Evolutionary conservation across 2,329 filamentous ascomycete species (phyloP), one percentile per base, ranked within the genome.

Genomic region (Byssochlamys sp.): DNA sequence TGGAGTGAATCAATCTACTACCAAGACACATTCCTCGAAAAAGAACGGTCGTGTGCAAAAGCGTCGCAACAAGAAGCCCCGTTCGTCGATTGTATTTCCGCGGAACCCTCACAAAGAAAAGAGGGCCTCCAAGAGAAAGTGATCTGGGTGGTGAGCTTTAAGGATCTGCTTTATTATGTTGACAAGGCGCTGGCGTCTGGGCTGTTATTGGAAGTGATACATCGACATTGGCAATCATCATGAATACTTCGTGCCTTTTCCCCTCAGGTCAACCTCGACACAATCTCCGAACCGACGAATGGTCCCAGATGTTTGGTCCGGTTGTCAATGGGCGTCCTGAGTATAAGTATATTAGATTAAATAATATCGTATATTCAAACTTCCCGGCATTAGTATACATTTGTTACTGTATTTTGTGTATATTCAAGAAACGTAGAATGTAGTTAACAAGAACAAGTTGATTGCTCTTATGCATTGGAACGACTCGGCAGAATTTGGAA

Each of bases 61-160:
- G 60, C 68, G 66, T 59, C 66, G 69, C 56, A 70, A 69, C 51
- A 69, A 69, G 58, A 71, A 69, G 61, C 66, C 67, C 33, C 70
- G 70, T 54, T 67, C 69, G 54, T 71, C 71, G 9, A 76, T 77
- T 57, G 70, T 74, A 10, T 77, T 77, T 58, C 63, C 67, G 49
- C 57, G 67, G 51, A 68, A 66, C 53, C 63, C 66, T 53, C 66
- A 66, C 27, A 69, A 75, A 60, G 56, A 57, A 28, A 68, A 70
- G 62, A 70, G 66, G 60, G 56, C 60, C 12, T 58, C 67, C 4
- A 71, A 69, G 62, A 72, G 65, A 57, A 73, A 71, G 58, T 74
- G 62, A 65, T 5, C 26, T 9, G 19, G 39, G 53, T 53, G 29
- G 33, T 27, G 24, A 33, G 52, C n/a, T 50, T 45, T 45, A 45